Percentiles rank a stretch among this genome's conserved stretches.
Evolutionary conservation across 2,329 filamentous ascomycete species (phyloP).

Genomic region (Diaporthe citriasiana): DNA sequence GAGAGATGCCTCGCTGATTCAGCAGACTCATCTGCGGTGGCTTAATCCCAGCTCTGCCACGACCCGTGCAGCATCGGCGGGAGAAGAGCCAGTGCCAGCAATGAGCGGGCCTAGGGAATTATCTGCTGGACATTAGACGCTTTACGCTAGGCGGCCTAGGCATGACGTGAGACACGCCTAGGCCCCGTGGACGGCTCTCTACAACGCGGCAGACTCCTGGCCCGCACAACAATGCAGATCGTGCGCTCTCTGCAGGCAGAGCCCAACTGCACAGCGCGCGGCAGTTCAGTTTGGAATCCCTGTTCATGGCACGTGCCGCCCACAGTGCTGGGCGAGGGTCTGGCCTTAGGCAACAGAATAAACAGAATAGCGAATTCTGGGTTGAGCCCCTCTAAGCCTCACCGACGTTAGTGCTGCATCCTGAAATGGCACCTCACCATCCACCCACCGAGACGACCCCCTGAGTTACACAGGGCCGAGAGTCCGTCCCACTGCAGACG

Average conservation of each 20-base stretch:
- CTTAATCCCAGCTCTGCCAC: not conserved
- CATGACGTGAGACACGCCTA: constrained; percentile 23
- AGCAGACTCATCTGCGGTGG: not conserved
- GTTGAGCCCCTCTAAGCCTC: constrained; percentile 39
- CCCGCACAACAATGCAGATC: constrained; percentile 1
- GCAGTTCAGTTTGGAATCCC: not conserved
- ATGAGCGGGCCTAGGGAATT: not conserved
- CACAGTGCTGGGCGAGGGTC: constrained; percentile 14
- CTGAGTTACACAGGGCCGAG: not conserved
- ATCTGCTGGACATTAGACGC: not conserved
- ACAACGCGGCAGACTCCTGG: constrained; percentile 10
- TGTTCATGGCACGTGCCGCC: constrained; percentile 17
- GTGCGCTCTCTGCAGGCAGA: constrained; percentile 4
- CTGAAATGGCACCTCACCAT: constrained; percentile 33
- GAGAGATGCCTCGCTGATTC: not conserved
- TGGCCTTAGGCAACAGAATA: constrained; percentile 36
- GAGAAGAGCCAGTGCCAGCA: not conserved
- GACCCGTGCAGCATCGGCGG: not conserved
- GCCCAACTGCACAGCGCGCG: not conserved
- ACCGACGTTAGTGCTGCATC: constrained; percentile 26
- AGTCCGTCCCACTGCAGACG: constrained; percentile 24
- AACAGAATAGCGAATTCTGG: not conserved
- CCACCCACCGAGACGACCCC: constrained; percentile 14
- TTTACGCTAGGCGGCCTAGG: constrained; percentile 5
- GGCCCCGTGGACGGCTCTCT: not conserved